Base-by-base conservation (phyloP, 768 basidiomycete species). In the Fibroporia radiculosa region DNA sequence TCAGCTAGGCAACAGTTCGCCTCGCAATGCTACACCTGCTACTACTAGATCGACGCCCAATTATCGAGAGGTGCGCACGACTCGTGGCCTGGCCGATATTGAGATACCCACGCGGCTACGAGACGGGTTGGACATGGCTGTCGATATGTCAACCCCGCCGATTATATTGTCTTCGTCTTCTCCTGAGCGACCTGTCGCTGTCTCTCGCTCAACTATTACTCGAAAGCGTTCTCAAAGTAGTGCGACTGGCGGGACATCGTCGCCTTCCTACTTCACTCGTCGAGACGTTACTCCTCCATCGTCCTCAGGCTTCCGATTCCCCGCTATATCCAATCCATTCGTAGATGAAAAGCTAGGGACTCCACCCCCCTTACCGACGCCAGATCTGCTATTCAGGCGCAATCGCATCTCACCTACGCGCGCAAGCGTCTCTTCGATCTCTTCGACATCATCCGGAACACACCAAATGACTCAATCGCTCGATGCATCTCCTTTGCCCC, bases 381-480 rank as follows among this genome's bases (percentile, higher is more conserved):
- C 50, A 29, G 45, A 44, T 14, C 12, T 48, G 4, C 48, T 49
- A 1, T 36, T 49, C 18, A 49, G 51, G 10, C 56, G 56, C 44
- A 50, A 49, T 16, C 53, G 56, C 36, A 48, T 55, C 14, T 66
- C 68, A 4, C 66, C 66, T 2, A 66, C 63, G 2, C 61, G 62
- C 50, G 58, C 52, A 22, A 56, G 56, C 23, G 50, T 61, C 14
- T 61, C 63, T 7, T 61, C 56, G 11, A 50, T 59, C 10, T 52
- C 56, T 6, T 61, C 56, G 8, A 48, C 57, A 14, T 56, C 57
- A 3, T 56, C 48, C 18, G 62, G 52, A 43, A 52, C 65, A n/a
- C 79, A 78, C 57, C 80, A 74, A 49, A 70, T 77, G 28, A 75
- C 78, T 12, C 70, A 69, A 51, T 82, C 80, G 0, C 60, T 81